These are phyloP conservation scores for Cyclotella distinguenda DNA, from an alignment of 108 stramenopile species.

Conservation along the genomic window DNA sequence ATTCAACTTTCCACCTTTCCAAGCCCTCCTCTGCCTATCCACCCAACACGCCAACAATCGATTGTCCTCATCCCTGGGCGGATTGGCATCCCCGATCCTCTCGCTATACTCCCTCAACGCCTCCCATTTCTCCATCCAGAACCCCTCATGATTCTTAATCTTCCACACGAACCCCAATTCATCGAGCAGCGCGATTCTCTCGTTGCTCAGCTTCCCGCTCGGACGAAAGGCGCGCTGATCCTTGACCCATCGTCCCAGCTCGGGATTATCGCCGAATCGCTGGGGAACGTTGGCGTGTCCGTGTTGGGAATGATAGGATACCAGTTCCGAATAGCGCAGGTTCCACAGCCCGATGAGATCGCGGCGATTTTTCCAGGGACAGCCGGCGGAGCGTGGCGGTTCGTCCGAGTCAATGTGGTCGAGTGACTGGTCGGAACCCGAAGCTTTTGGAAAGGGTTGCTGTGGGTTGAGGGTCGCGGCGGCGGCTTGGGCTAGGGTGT, in stretches of 20 bases:
- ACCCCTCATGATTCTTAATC: background rate
- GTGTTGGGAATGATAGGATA: background rate
- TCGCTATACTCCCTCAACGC: background rate
- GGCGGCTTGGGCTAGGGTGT: no score
- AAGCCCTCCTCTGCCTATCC: background rate
- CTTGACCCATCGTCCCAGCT: constrained; percentile 11
- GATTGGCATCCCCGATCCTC: background rate
- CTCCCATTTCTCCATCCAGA: background rate
- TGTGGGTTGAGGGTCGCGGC: no score
- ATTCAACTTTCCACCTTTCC: background rate
- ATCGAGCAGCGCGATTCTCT: constrained; percentile 56
- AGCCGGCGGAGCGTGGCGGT: no score
- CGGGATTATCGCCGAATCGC: background rate
- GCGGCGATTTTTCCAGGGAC: background rate
- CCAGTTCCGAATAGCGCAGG: background rate
- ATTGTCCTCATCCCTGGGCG: background rate
- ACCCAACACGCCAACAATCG: background rate
- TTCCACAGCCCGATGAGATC: constrained; percentile 6
- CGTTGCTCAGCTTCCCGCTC: constrained; percentile 36
- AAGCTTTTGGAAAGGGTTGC: background rate
- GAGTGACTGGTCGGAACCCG: background rate
- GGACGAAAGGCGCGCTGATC: constrained; percentile 26
- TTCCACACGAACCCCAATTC: constrained; percentile 59
- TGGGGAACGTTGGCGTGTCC: constrained; percentile 6
- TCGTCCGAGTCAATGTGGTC: background rate